Evolutionary conservation across 495 filamentous ascomycete genomes (phyloP).

Genomic region (Paragyromitra xinjiangensis): DNA sequence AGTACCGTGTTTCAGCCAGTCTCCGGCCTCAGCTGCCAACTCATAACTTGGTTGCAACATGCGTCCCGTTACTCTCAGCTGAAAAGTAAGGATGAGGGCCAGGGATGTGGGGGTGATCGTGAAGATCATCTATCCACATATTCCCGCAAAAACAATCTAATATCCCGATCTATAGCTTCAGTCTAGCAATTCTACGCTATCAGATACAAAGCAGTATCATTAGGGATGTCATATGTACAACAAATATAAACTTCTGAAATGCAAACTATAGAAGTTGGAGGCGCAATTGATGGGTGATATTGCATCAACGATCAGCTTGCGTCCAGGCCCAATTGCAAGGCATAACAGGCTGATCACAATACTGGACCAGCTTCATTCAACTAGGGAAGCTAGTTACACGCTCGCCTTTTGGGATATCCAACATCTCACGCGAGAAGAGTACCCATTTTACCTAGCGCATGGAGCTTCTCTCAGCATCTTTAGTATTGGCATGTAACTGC

Average conservation of each 20-base stretch:
- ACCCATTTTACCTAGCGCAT: too few relatives aligned
- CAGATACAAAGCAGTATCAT: background rate
- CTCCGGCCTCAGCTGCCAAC: background rate
- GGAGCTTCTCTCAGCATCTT: too few relatives aligned
- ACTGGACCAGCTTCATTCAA: too few relatives aligned
- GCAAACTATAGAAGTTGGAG: background rate
- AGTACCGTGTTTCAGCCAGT: background rate
- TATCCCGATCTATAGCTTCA: background rate
- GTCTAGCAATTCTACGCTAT: background rate
- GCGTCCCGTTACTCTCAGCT: background rate
- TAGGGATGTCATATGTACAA: background rate
- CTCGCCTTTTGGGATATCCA: too few relatives aligned
- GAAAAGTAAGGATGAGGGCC: background rate
- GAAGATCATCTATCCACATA: background rate
- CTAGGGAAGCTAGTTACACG: too few relatives aligned
- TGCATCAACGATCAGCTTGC: background rate
- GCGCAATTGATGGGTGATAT: background rate
- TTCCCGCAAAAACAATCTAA: background rate
- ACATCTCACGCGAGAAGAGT: too few relatives aligned
- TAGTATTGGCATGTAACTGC: too few relatives aligned
- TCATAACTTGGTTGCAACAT: background rate
- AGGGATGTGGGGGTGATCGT: background rate
- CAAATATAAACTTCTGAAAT: background rate
- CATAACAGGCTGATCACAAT: background rate
- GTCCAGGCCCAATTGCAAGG: background rate